A percentile compares a stretch with the other conserved stretches of the same genome.
Evolutionary conservation across 202 grass and related monocot species (phyloP).

Genomic region (Digitaria exilis): DNA sequence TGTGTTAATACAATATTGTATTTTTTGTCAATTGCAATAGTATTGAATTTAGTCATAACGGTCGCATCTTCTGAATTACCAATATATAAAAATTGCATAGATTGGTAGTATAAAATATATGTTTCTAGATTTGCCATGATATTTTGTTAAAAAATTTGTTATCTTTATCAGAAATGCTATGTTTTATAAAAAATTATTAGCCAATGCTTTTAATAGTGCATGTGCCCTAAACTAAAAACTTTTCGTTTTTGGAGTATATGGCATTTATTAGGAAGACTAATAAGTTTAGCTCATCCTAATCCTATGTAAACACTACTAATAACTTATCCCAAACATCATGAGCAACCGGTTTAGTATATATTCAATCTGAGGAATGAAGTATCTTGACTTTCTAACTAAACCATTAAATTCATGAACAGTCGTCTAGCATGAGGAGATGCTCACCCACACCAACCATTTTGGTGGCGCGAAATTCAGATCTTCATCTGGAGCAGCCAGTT

Average conservation of each 20-base stretch:
- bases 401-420: neutral
- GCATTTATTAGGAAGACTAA: too few species aligned
- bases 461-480: neutral
- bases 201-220: too few species aligned
- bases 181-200: neutral
- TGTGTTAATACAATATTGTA: neutral
- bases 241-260: neutral
- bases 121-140: neutral
- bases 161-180: neutral
- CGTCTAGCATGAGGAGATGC: neutral
- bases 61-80: too few species aligned
- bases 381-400: neutral
- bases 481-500: neutral
- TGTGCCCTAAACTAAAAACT: neutral
- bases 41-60: neutral
- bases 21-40: neutral
- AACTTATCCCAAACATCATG: too few species aligned
- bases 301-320: too few species aligned
- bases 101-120: neutral
- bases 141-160: neutral
- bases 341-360: neutral
- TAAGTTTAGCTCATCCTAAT: too few species aligned
- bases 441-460: neutral
- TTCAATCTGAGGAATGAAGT: neutral
- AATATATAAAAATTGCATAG: neutral